Percentiles rank a stretch among this genome's conserved stretches.
These are phyloP conservation scores for Durotheca rogersii DNA, from an alignment of 495 filamentous ascomycete species.

Conservation along the genomic window DNA sequence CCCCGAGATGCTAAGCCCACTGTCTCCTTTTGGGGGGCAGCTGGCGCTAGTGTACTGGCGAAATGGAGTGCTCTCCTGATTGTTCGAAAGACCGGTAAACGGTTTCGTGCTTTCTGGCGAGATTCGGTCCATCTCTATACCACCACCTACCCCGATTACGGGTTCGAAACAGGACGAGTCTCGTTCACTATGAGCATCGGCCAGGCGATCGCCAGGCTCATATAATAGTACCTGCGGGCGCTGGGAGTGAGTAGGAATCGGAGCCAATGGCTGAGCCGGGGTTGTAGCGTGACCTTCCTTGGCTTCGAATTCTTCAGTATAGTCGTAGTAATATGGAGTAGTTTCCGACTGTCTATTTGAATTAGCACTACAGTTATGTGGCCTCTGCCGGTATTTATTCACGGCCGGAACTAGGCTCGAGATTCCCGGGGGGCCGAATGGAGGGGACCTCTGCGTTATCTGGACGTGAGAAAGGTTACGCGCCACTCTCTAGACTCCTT, in stretches of 20 bases:
- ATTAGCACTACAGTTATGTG: constrained; percentile 18
- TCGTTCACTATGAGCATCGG: constrained; percentile 18
- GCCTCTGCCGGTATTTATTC: constrained; percentile 41
- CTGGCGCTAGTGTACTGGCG: constrained; percentile 13
- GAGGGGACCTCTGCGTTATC: constrained; percentile 37
- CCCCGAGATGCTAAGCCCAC: constrained; percentile 10
- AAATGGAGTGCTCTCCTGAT: constrained; percentile 9
- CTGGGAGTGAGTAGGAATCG: constrained; percentile 39
- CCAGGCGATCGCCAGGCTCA: constrained; percentile 29
- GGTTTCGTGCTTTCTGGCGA: not conserved
- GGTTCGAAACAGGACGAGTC: constrained; percentile 30
- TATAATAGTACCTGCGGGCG: constrained; percentile 35
- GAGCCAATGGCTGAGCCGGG: constrained; percentile 34
- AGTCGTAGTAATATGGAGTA: constrained; percentile 52
- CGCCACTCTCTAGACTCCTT: constrained; percentile 41
- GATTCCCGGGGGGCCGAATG: constrained; percentile 33
- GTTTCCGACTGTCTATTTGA: constrained; percentile 17
- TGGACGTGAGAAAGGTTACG: constrained; percentile 43
- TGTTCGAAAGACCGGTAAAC: constrained; percentile 1
- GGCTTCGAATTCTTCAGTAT: constrained; percentile 52
- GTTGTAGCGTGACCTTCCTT: constrained; percentile 18
- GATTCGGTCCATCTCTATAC: not conserved
- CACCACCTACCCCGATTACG: constrained; percentile 17
- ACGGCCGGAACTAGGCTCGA: constrained; percentile 45
- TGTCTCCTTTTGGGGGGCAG: constrained; percentile 14